Percentiles rank a stretch among this genome's conserved stretches.
These are phyloP conservation scores for Starmerella gropengiesseri DNA, from an alignment of 805 yeast genomes.

Conservation along the genomic window DNA sequence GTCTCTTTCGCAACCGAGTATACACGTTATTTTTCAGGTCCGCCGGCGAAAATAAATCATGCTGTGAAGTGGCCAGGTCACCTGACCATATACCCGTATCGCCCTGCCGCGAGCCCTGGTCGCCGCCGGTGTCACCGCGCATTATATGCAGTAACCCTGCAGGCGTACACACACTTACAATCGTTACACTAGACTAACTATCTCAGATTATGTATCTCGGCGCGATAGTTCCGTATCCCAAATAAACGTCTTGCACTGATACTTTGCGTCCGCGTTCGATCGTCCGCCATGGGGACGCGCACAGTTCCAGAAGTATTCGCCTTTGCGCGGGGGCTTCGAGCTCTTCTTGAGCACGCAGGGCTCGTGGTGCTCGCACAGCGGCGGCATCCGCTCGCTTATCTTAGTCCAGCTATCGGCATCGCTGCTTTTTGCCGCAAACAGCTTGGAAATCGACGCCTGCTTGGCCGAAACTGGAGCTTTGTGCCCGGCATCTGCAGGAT, in stretches of 20 bases:
- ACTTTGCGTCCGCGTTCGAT: conserved; percentile 16
- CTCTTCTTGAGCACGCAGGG: conserved; percentile 28
- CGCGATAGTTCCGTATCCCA: conserved; percentile 27
- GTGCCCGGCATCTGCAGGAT: no score
- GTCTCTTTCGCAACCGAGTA: background rate
- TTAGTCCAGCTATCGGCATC: conserved; percentile 13
- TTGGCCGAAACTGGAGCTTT: background rate
- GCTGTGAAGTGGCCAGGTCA: conserved; percentile 1
- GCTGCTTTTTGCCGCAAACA: conserved; percentile 7
- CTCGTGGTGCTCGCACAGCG: conserved; percentile 27
- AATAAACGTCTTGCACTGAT: conserved; percentile 29
- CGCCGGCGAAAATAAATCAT: background rate
- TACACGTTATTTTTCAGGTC: background rate
- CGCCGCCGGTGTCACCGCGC: background rate
- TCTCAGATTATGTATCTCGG: no score
- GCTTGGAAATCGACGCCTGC: conserved; percentile 6
- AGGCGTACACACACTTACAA: background rate
- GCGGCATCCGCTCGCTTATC: conserved; percentile 6
- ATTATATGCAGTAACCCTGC: conserved; percentile 2
- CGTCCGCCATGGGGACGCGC: conserved; percentile 25
- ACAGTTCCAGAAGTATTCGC: conserved; percentile 34
- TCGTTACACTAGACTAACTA: no score
- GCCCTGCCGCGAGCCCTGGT: background rate
- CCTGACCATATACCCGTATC: background rate
- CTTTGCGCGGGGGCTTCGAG: conserved; percentile 29